These are phyloP conservation scores for Venturia asperata DNA, from an alignment of 2,329 filamentous ascomycete genomes.

Conservation along the genomic window DNA sequence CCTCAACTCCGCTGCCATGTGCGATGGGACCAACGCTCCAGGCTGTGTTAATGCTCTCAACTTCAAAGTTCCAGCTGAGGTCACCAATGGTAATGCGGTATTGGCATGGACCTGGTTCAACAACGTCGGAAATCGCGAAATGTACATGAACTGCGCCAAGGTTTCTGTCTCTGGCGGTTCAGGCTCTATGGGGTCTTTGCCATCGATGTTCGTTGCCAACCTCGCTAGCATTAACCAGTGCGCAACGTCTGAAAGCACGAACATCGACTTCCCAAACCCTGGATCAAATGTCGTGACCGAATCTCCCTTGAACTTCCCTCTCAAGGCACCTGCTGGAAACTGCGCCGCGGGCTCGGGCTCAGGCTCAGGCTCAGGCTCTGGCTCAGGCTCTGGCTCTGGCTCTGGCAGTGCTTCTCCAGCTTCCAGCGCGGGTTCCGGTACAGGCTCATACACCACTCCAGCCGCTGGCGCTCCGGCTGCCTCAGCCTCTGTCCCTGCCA, in stretches of 20 bases:
- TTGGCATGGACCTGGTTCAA: conserved; percentile 96
- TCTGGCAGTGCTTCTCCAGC: neutral
- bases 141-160: conserved; percentile 95
- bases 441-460: neutral
- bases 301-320: conserved; percentile 34
- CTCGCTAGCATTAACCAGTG: conserved; percentile 48
- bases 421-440: neutral
- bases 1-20: conserved; percentile 38
- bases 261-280: conserved; percentile 62
- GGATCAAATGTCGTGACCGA: conserved; percentile 49
- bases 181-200: conserved; percentile 54
- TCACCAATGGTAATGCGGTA: conserved; percentile 65
- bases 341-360: neutral
- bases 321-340: conserved; percentile 26
- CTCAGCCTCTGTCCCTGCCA: neutral
- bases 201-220: conserved; percentile 71
- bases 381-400: neutral
- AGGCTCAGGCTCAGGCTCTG: neutral
- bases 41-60: conserved; percentile 50
- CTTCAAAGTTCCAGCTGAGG: conserved; percentile 61
- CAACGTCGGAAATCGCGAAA: conserved; percentile 82
- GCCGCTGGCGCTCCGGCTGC: neutral
- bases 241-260: conserved; percentile 45
- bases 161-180: conserved; percentile 54
- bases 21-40: conserved; percentile 31